These are phyloP conservation scores for Myriangium duriaei DNA, from an alignment of 2,329 filamentous ascomycete species.

Conservation along the genomic window DNA sequence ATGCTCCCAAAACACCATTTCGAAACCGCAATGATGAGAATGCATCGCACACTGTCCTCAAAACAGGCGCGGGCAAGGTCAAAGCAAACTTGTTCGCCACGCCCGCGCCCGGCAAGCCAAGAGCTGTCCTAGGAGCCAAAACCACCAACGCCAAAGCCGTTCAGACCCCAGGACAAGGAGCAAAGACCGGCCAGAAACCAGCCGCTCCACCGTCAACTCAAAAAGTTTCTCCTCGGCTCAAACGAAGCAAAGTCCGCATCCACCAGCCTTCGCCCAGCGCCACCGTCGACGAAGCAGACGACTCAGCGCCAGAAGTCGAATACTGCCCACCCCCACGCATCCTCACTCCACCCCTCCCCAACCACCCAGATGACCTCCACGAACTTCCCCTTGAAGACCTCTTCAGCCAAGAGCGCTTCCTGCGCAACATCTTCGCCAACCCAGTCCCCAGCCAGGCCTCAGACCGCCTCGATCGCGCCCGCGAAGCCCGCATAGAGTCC, in stretches of 20 bases:
- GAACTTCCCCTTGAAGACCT: constrained; percentile 19
- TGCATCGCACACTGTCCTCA: constrained; percentile 46
- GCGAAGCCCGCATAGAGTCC: constrained; percentile 18
- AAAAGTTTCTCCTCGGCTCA: constrained; percentile 45
- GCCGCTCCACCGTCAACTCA: constrained; percentile 33
- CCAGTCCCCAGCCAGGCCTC: constrained; percentile 49
- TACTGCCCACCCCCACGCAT: constrained; percentile 69
- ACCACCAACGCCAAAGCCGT: constrained; percentile 85
- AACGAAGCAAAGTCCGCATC: constrained; percentile 46
- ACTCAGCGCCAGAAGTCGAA: constrained; percentile 65
- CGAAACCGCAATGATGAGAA: constrained; percentile 79
- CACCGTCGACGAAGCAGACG: constrained; percentile 26
- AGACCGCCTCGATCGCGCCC: constrained; percentile 30
- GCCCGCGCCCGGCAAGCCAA: constrained; percentile 38
- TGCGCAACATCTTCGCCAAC: constrained; percentile 37
- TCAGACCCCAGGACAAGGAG: constrained; percentile 48
- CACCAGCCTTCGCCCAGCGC: constrained; percentile 42
- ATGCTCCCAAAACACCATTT: constrained; percentile 71
- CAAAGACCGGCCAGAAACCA: constrained; percentile 25
- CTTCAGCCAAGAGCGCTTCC: constrained; percentile 42
- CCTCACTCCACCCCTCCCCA: constrained; percentile 25
- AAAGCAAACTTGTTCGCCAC: constrained; percentile 61
- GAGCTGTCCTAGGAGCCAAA: constrained; percentile 76
- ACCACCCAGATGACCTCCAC: constrained; percentile 20
- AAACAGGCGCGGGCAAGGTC: constrained; percentile 39